Base-by-base conservation (phyloP, 768 basidiomycete genomes). In the Pleurotus giganteus region DNA sequence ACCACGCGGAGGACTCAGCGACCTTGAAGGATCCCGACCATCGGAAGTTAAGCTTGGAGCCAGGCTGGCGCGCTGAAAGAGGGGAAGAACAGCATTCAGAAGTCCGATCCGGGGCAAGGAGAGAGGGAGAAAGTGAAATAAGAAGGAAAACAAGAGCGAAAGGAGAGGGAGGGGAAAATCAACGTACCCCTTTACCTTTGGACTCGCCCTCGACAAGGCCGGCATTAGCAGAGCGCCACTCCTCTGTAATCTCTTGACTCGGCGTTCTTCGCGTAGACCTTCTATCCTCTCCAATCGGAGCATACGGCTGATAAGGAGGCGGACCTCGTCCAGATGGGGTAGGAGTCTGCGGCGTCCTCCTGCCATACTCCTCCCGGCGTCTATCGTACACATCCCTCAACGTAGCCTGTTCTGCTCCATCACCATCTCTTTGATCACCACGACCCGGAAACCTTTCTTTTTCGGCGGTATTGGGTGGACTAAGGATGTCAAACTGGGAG, bases 401-500 rank as follows among this genome's bases (percentile, higher is more conserved):
- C 17, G 4, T 4, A 4, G 46, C 46, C 13, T 29, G 46, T n/a
- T 47, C 46, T 4, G 4, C 28, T 1, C 21, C 26, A n/a, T 27
- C 13, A n/a, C 12, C 28, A 0, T 29, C 26, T 27, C 46, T 29
- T 29, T n/a, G 27, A 8, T 26, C n/a, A 2, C 6, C 46, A 27
- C 7, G 12, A 4, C 24, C 27, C 21, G 46, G 46, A 37, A 52
- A 37, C n/a, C 50, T 24, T n/a, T 53, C 52, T 19, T 29, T 32
- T 13, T 42, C 19, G n/a, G 52, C 52, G 2, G 52, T 42, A 29
- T 44, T 28, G 15, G 37, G 37, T 2, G 52, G 52, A 28, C 39
- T 42, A 17, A 53, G 52, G 27, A 53, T 41, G 43, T 53, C 52
- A 24, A 42, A 42, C 31, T 53, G 52, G 24, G 52, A 53, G 2